These are phyloP conservation scores for Camelina hispida DNA, from an alignment of 345 rosid species.

Conservation along the genomic window DNA sequence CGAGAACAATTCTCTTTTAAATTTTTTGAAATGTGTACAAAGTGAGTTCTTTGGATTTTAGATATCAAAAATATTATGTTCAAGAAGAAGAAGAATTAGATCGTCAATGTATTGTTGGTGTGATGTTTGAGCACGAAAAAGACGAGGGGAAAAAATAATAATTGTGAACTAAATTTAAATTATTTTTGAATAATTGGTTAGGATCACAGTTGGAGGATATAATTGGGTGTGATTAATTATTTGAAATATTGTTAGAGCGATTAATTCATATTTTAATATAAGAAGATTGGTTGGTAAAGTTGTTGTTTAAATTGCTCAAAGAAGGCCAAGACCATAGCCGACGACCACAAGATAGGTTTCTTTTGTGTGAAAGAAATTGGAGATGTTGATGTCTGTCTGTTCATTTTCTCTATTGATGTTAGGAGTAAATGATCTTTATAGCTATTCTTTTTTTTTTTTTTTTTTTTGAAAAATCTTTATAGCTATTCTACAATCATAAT, in stretches of 20 bases:
- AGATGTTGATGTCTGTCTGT: constrained; percentile 15
- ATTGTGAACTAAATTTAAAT: constrained; percentile 33
- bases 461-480: too few relatives aligned
- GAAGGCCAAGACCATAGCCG: constrained; percentile 24
- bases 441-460: too few relatives aligned
- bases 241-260: constrained; percentile 32
- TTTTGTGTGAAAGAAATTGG: neutral
- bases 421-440: neutral
- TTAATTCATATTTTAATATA: constrained; percentile 10
- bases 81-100: constrained; percentile 1
- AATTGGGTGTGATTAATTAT: constrained; percentile 31
- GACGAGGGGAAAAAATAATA: neutral
- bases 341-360: constrained; percentile 21
- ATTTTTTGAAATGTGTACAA: constrained; percentile 16
- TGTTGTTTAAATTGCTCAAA: constrained; percentile 26
- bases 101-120: constrained; percentile 38
- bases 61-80: neutral
- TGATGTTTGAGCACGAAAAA: constrained; percentile 40
- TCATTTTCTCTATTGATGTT: neutral
- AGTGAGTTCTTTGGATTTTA: constrained; percentile 3
- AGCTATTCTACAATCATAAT: neutral
- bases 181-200: constrained; percentile 37
- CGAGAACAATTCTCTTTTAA: neutral
- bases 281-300: constrained; percentile 40
- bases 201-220: constrained; percentile 34